These are phyloP conservation scores for Quillaja saponaria DNA, from an alignment of 306 rosid genomes.

Conservation along the genomic window DNA sequence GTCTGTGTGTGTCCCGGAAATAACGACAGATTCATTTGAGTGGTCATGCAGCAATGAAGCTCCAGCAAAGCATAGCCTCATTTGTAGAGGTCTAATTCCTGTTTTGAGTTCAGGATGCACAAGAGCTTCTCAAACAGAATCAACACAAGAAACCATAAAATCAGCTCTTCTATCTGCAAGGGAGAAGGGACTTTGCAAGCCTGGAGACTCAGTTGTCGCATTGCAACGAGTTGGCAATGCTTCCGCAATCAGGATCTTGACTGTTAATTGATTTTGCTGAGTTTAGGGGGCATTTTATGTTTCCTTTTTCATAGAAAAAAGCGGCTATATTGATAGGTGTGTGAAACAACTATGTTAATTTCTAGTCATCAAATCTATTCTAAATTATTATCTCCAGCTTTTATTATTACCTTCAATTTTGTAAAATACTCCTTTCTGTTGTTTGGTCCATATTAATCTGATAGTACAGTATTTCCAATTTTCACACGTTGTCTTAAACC, in stretches of 20 bases:
- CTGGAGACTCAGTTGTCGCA: conserved; percentile 15
- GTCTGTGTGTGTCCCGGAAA: conserved; percentile 46
- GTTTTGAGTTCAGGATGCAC: conserved; percentile 12
- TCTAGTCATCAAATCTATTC: no score
- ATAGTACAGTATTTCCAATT: no score
- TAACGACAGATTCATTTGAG: conserved; percentile 44
- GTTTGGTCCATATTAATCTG: no score
- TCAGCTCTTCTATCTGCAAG: conserved; percentile 15
- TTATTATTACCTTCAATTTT: no score
- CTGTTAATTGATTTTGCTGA: conserved; percentile 24
- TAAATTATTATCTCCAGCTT: no score
- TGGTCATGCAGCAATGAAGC: conserved; percentile 37
- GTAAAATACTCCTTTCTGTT: no score
- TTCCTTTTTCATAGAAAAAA: no score
- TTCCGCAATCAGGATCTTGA: conserved; percentile 22
- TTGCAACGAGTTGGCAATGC: conserved; percentile 9
- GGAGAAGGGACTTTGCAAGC: conserved; percentile 18
- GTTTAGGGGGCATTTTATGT: no score
- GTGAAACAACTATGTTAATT: no score
- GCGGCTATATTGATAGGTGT: no score
- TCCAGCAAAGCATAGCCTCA: conserved; percentile 31
- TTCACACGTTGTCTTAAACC: no score
- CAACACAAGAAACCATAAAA: conserved; percentile 28
- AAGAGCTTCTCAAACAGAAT: conserved; percentile 20
- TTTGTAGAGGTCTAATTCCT: conserved; percentile 18